phyloP scores from a whole-genome alignment of 768 basidiomycete genomes.

The Fistulinella prunicolor region DNA sequence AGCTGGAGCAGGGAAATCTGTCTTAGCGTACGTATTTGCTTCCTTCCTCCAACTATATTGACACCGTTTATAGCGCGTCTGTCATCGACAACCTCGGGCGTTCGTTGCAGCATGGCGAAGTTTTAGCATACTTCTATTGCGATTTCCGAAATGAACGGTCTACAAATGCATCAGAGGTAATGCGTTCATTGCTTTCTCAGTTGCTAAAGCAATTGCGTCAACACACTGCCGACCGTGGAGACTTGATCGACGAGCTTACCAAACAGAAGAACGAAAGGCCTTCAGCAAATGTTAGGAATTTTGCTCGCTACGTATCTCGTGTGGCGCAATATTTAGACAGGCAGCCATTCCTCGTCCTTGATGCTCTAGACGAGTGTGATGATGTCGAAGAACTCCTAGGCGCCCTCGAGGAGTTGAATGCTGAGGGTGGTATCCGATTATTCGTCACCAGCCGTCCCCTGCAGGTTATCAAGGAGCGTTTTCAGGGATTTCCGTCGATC shows the following conservation, averaged over 20 bases:
- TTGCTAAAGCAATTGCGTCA: neutral
- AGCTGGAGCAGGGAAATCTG: slow-evolving; percentile 19
- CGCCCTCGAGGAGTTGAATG: neutral
- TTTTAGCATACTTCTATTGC: slow-evolving; percentile 18
- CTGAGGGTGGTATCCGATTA: slow-evolving; percentile 1
- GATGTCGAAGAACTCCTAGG: slow-evolving; percentile 2
- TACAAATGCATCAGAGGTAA: no score
- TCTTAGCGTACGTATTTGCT: slow-evolving; percentile 4
- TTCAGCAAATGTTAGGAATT: neutral
- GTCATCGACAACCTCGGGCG: slow-evolving; percentile 9
- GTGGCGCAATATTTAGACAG: neutral
- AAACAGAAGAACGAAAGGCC: neutral
- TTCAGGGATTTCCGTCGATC: neutral
- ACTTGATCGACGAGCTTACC: neutral
- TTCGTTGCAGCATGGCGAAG: neutral
- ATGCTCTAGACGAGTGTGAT: slow-evolving; percentile 20
- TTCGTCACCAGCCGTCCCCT: slow-evolving; percentile 12
- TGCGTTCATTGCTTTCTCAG: no score
- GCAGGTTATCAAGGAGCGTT: slow-evolving; percentile 4
- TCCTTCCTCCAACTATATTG: neutral
- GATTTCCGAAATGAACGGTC: slow-evolving; percentile 22
- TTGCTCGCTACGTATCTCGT: slow-evolving; percentile 4
- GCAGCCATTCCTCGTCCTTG: slow-evolving; percentile 7
- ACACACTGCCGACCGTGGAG: neutral
- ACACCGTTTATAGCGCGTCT: slow-evolving; percentile 5